Evolutionary conservation across 2,329 filamentous ascomycete species (phyloP), one percentile per base, ranked within the genome.

Genomic region (Aspergillus sp.): DNA sequence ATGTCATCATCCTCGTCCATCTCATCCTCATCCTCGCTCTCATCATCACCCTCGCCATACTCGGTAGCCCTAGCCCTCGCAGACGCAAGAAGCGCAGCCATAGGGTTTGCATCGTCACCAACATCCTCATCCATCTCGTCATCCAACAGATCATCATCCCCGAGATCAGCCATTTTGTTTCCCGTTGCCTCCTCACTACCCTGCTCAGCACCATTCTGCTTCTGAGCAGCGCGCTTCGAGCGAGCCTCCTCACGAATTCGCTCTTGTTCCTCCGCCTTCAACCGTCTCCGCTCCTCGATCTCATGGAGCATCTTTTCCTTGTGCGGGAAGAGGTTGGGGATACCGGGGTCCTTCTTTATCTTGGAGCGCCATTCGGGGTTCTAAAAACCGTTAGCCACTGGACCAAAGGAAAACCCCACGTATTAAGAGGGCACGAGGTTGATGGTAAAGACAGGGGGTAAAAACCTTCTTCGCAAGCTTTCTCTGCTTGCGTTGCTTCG

Each of bases 361-460:
- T 92, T 90, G 59, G 91, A 93, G 67, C 90, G 87, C 92, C 95
- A 98, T 90, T 96, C 87, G 35, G 95, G 93, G 75, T 97, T 96
- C 86, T 86, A 4, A 43, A 31, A 31, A 23, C 19, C 9, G 53
- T 65, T n/a, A 68, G 61, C 56, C 45, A 33, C 15, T 19, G 4
- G 31, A 24, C 17, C 1, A 45, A 12, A 3, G n/a, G 12, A 35
- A 37, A n/a, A 4, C 11, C 8, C 4, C 9, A 4, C 27, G 27
- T 11, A 31, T 11, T 11, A 31, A 37, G 15, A 14, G 15, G 6
- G 1, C 14, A 37, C 6, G 35, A 37, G 35, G 15, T 9, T 11
- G 27, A 4, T 31, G 9, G 9, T 37, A n/a, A 4, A 9, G 4
- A 37, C 12, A n/a, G 35, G 11, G n/a, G 9, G n/a, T 41, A 40